These are phyloP conservation scores for Marsdenia floribunda DNA, from an alignment of 257 asterid genomes.

Conservation along the genomic window DNA sequence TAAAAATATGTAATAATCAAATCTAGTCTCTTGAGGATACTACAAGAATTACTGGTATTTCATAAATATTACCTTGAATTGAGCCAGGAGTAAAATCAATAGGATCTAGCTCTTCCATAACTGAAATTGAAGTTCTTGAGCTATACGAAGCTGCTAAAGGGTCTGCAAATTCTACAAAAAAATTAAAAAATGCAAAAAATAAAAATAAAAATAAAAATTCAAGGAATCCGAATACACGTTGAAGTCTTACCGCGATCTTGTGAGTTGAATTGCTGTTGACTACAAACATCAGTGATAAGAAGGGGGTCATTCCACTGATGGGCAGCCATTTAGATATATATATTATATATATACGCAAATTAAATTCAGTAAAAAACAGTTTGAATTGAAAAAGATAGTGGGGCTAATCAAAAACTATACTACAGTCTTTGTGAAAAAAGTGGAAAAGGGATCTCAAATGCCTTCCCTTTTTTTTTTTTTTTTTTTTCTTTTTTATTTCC, in stretches of 20 bases:
- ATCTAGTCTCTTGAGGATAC: not conserved
- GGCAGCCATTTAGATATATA: constrained; percentile 41
- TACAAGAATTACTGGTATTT: not conserved
- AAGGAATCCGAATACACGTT: not conserved
- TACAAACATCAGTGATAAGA: constrained; percentile 63
- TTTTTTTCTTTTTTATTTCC: no score
- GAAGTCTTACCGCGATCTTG: constrained; percentile 33
- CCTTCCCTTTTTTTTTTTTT: constrained; percentile 24
- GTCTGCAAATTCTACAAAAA: constrained; percentile 38
- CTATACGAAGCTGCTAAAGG: constrained; percentile 20
- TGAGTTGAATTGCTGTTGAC: constrained; percentile 29
- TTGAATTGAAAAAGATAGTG: constrained; percentile 34
- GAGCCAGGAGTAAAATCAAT: constrained; percentile 31
- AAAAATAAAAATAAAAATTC: not conserved
- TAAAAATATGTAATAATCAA: not conserved
- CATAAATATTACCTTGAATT: constrained; percentile 42
- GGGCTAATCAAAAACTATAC: constrained; percentile 18
- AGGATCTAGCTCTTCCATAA: constrained; percentile 43
- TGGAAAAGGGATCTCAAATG: constrained; percentile 31
- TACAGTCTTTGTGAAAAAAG: constrained; percentile 13
- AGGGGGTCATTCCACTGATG: constrained; percentile 65
- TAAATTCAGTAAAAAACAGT: constrained; percentile 21
- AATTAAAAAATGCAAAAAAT: constrained; percentile 3
- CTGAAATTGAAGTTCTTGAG: constrained; percentile 29
- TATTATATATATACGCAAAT: constrained; percentile 10